Evolutionary conservation across 108 stramenopile genomes (phyloP).

Genomic region (Parietichytrium sp.): DNA sequence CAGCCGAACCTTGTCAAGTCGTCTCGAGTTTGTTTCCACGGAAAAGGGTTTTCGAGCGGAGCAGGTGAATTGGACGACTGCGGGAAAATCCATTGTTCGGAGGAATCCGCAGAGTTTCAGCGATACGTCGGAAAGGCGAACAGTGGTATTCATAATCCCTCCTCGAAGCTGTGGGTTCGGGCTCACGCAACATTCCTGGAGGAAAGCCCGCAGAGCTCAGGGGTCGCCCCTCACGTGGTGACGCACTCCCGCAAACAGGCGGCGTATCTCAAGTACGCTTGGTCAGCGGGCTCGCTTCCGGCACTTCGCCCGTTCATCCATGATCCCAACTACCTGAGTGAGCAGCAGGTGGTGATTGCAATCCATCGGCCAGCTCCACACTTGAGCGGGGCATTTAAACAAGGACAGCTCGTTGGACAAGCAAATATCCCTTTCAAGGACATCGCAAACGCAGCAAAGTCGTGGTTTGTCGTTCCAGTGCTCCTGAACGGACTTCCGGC

Average conservation of each 20-base stretch:
- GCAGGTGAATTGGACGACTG: background rate
- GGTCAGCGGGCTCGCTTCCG: background rate
- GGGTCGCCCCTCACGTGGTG: too few species aligned
- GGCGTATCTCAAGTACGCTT: background rate
- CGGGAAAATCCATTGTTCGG: background rate
- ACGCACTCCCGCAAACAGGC: background rate
- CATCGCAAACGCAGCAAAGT: background rate
- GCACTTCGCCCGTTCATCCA: background rate
- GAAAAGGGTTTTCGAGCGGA: constrained; percentile 10
- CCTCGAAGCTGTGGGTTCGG: background rate
- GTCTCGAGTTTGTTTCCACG: too few species aligned
- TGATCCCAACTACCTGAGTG: background rate
- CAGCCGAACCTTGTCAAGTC: too few species aligned
- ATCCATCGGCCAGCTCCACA: too few species aligned
- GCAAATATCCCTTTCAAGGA: background rate
- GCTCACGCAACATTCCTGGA: background rate
- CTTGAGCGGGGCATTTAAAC: background rate
- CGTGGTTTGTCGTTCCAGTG: constrained; percentile 14
- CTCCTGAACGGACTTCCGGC: constrained; percentile 31
- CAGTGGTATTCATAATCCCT: background rate
- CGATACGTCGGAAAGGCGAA: background rate
- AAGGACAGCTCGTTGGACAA: background rate
- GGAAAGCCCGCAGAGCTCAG: too few species aligned
- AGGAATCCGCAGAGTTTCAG: background rate
- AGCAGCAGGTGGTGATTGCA: constrained; percentile 1